phyloP scores from a whole-genome alignment of 1,284 basidiomycete species.

The Bondarzewia mesenterica region DNA sequence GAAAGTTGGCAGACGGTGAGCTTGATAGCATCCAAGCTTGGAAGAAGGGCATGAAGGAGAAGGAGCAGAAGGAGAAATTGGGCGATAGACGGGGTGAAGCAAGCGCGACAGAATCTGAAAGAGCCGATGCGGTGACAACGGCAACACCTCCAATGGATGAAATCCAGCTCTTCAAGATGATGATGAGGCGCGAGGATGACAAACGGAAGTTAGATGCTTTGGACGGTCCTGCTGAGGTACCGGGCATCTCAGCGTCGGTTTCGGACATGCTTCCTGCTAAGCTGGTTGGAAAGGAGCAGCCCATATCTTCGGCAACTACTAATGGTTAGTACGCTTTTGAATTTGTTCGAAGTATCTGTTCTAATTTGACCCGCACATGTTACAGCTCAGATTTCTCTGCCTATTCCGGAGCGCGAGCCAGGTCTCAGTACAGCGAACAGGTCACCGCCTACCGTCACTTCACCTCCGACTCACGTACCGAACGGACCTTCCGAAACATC shows the following conservation, averaged over 20 bases:
- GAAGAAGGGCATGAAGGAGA: constrained; percentile 83
- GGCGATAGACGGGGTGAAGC: not conserved
- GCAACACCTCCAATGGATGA: constrained; percentile 50
- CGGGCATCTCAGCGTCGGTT: constrained; percentile 4
- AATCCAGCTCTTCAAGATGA: constrained; percentile 78
- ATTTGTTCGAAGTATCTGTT: no score
- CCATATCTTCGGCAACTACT: no score
- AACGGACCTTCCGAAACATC: not conserved
- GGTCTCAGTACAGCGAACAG: no score
- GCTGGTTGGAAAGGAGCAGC: no score
- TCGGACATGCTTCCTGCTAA: not conserved
- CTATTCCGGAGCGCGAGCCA: no score
- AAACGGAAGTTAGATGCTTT: constrained; percentile 43
- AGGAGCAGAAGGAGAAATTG: constrained; percentile 43
- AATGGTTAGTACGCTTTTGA: no score
- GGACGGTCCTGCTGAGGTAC: constrained; percentile 6
- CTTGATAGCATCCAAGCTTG: constrained; percentile 85
- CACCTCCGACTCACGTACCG: not conserved
- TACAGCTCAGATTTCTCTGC: no score
- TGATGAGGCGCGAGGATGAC: constrained; percentile 79
- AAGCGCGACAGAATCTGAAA: not conserved
- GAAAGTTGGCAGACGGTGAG: constrained; percentile 51
- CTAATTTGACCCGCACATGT: no score
- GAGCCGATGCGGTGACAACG: constrained; percentile 2
- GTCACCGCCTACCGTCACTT: no score